Evolutionary conservation across 768 basidiomycete genomes (phyloP).

Genomic region (Mycena polygramma): DNA sequence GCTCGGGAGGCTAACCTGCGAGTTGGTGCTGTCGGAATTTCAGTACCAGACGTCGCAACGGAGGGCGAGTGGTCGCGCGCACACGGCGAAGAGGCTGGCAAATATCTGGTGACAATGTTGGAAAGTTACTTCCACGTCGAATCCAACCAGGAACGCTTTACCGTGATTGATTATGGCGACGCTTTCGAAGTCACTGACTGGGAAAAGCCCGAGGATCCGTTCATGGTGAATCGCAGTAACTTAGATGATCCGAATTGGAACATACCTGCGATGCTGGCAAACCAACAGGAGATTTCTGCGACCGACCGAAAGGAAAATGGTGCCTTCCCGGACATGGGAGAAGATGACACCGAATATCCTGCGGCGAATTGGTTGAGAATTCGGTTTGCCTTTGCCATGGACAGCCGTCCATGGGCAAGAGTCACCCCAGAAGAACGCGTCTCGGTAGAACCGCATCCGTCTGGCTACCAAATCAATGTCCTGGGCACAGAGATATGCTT

Average conservation of each 20-base stretch:
- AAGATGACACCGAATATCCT: neutral
- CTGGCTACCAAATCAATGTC: constrained; percentile 4
- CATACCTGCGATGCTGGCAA: neutral
- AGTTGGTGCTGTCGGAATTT: neutral
- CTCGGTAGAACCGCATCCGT: neutral
- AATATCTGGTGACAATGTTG: constrained; percentile 9
- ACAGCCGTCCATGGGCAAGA: constrained; percentile 4
- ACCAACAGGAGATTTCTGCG: neutral
- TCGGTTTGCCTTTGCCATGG: constrained; percentile 5
- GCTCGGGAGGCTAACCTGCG: neutral
- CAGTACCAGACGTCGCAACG: neutral
- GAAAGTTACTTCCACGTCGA: constrained; percentile 10
- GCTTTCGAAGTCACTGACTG: constrained; percentile 23
- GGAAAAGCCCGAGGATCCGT: constrained; percentile 6
- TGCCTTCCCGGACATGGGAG: constrained; percentile 2
- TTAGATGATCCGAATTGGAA: constrained; percentile 4
- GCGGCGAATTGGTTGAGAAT: neutral
- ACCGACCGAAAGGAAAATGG: neutral
- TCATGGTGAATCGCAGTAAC: neutral
- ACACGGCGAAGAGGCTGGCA: too few relatives aligned
- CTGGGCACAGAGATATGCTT: neutral
- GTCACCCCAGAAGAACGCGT: constrained; percentile 12
- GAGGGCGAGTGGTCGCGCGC: too few relatives aligned
- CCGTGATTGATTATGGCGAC: constrained; percentile 20
- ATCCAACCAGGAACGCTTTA: constrained; percentile 16